Evolutionary conservation across 176 grass and related monocot genomes (phyloP).

Genomic region (Urochloa ruziziensis): DNA sequence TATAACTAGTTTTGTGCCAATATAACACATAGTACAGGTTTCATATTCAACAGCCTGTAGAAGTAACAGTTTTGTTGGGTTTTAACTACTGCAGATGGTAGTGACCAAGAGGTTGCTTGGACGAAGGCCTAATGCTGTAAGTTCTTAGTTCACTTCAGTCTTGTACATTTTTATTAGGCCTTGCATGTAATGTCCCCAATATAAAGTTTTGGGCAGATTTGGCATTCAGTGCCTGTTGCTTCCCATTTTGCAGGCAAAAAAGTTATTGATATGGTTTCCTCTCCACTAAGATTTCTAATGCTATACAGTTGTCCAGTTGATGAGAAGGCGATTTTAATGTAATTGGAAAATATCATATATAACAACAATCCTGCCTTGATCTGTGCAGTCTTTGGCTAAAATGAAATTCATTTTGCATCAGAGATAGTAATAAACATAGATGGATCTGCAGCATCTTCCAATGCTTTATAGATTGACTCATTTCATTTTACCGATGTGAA

Average conservation of each 20-base stretch:
- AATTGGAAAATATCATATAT: neutral
- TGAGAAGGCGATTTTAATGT: neutral
- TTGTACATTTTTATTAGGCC: slow-evolving; percentile 2
- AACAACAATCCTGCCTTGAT: neutral
- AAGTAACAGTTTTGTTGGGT: neutral
- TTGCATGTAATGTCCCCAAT: neutral
- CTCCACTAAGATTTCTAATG: neutral
- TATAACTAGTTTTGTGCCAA: slow-evolving; percentile 11
- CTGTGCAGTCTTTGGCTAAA: slow-evolving; percentile 5
- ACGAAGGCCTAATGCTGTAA: slow-evolving; percentile 40
- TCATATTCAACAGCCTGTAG: neutral
- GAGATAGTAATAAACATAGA: slow-evolving; percentile 7
- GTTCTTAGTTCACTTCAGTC: slow-evolving; percentile 15
- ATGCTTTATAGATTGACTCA: neutral
- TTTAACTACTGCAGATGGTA: slow-evolving; percentile 47
- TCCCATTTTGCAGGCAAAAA: neutral
- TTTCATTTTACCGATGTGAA: neutral
- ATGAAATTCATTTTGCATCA: neutral
- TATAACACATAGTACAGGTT: neutral
- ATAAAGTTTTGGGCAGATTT: slow-evolving; percentile 21
- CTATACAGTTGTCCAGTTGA: neutral
- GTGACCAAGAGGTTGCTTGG: slow-evolving; percentile 44
- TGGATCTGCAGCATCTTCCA: neutral
- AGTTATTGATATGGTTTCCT: neutral
- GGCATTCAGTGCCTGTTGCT: slow-evolving; percentile 5